A percentile compares a stretch with the other conserved stretches of the same genome.
phyloP scores from a whole-genome alignment of 2,329 filamentous ascomycete genomes.

The Apiospora kogelbergensis region DNA sequence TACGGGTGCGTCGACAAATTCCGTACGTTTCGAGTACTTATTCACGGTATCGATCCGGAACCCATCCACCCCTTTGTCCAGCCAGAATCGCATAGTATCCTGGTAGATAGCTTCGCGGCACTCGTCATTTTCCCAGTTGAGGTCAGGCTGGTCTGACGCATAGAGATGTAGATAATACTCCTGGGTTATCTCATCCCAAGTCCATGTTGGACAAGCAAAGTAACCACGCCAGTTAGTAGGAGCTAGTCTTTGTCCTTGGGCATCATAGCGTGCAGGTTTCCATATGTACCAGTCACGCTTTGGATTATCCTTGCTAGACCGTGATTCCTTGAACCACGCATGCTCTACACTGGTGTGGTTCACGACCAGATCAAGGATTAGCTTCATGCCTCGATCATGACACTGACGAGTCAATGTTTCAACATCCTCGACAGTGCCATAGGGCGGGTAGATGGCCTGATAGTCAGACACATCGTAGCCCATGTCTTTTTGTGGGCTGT shows the following conservation, averaged over 20 bases:
- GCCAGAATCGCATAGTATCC: conserved; percentile 69
- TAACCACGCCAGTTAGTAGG: conserved; percentile 58
- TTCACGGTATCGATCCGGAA: conserved; percentile 71
- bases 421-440: conserved; percentile 67
- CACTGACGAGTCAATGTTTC: conserved; percentile 61
- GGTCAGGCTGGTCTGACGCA: conserved; percentile 68
- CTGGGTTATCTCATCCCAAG: conserved; percentile 48
- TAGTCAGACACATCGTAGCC: conserved; percentile 75
- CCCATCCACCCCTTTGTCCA: conserved; percentile 64
- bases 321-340: conserved; percentile 57
- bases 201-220: conserved; percentile 51
- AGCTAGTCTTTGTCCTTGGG: conserved; percentile 52
- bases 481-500: conserved; percentile 66
- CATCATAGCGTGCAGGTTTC: conserved; percentile 55
- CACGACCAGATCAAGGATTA: conserved; percentile 72
- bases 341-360: conserved; percentile 65
- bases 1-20: conserved; percentile 53
- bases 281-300: conserved; percentile 68
- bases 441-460: conserved; percentile 62
- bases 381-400: conserved; percentile 60
- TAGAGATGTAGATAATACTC: conserved; percentile 64
- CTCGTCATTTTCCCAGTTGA: conserved; percentile 73
- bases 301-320: conserved; percentile 46
- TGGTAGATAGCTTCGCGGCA: conserved; percentile 68
- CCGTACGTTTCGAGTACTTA: conserved; percentile 61